Conservation (phyloP, 176 grass and related monocot genomes). For the Oryza punctata region DNA sequence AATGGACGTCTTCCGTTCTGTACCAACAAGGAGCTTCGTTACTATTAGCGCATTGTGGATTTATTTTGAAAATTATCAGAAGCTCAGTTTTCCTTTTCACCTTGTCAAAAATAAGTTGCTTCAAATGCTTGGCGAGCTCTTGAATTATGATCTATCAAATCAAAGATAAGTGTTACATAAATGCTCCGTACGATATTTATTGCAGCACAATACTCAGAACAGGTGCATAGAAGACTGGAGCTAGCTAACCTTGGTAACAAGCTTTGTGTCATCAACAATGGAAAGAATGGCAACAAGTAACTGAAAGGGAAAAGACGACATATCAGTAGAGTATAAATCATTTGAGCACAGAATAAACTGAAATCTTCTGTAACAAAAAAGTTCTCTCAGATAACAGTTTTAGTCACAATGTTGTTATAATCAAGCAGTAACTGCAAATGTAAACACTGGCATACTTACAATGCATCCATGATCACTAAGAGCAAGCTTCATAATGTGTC, state of each 20-base stretch:
- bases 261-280: slow-evolving; percentile 93
- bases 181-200: neutral
- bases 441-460: slow-evolving; percentile 57
- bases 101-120: slow-evolving; percentile 86
- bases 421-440: slow-evolving; percentile 2
- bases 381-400: neutral
- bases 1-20: slow-evolving; percentile 88
- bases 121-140: slow-evolving; percentile 62
- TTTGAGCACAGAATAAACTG: neutral
- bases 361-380: neutral
- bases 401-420: neutral
- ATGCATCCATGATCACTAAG: slow-evolving; percentile 84
- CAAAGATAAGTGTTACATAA: slow-evolving; percentile 34
- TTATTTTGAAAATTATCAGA: slow-evolving; percentile 15
- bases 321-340: slow-evolving; percentile 38
- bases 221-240: neutral
- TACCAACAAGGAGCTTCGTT: slow-evolving; percentile 34
- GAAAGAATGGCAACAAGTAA: slow-evolving; percentile 78
- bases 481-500: slow-evolving; percentile 75
- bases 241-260: slow-evolving; percentile 69
- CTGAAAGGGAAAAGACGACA: slow-evolving; percentile 43
- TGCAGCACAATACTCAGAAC: neutral
- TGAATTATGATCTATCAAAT: slow-evolving; percentile 64
- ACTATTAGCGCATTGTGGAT: neutral
- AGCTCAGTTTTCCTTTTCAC: slow-evolving; percentile 33